Conservation (phyloP, 2,329 filamentous ascomycete genomes). For the Chaetoscypha palmicola region DNA sequence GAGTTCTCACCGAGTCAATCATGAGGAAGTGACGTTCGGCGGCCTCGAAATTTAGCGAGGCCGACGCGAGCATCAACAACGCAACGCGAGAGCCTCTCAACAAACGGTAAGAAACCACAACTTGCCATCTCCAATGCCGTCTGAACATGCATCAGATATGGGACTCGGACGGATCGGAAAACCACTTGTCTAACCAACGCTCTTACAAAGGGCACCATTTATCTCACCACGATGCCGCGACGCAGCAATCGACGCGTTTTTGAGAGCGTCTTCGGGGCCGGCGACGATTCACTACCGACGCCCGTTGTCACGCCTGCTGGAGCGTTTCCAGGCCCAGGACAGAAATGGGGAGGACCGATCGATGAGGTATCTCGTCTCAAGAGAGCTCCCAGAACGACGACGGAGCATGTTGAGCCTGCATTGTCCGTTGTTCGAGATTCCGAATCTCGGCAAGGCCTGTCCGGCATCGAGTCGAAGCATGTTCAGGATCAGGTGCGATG, state of each 20-base stretch:
- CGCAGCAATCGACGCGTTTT: constrained; percentile 28
- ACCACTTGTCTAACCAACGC: no score
- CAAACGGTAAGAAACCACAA: no score
- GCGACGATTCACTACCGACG: constrained; percentile 26
- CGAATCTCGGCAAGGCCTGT: constrained; percentile 1
- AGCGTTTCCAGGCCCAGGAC: constrained; percentile 21
- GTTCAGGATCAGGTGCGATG: constrained; percentile 43
- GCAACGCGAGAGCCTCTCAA: no score
- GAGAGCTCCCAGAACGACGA: constrained; percentile 2
- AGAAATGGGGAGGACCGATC: constrained; percentile 22
- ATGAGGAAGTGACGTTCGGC: no score
- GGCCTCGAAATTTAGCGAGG: no score
- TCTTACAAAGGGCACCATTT: no score
- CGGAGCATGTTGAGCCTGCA: not conserved
- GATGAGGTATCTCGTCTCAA: not conserved
- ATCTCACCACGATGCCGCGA: no score
- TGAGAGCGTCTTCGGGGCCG: constrained; percentile 26
- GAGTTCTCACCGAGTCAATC: no score
- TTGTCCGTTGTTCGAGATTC: constrained; percentile 5
- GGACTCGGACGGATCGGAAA: no score
- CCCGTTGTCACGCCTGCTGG: constrained; percentile 23
- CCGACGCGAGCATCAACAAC: no score
- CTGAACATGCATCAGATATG: no score
- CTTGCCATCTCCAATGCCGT: no score
- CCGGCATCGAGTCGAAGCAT: constrained; percentile 13